Percentiles rank a stretch among this genome's conserved stretches.
Conservation (phyloP, 2,329 filamentous ascomycete genomes). For the Pseudodiploospora longispora region DNA sequence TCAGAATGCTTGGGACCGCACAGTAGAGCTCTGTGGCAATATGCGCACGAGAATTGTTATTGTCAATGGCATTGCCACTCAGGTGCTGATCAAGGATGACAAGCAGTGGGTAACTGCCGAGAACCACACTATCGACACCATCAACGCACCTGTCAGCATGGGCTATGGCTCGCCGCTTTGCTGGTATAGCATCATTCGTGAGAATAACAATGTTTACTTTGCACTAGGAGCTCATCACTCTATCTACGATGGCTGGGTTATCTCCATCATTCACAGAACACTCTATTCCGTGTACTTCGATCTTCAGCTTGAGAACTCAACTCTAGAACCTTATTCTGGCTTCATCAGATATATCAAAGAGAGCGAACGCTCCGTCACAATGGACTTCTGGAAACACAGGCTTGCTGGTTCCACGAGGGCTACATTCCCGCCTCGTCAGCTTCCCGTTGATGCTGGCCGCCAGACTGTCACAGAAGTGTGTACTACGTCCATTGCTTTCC, state of each 20-base stretch:
- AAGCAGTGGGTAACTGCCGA: conserved; percentile 3
- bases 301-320: conserved; percentile 12
- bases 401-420: conserved; percentile 4
- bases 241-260: conserved; percentile 8
- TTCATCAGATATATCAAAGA: conserved; percentile 8
- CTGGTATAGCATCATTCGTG: conserved; percentile 2
- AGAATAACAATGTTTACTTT: not conserved
- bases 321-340: conserved; percentile 24
- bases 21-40: conserved; percentile 6
- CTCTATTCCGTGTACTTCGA: not conserved
- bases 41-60: conserved; percentile 6
- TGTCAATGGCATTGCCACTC: conserved; percentile 1
- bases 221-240: conserved; percentile 3
- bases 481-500: not conserved
- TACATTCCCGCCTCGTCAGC: conserved; percentile 6
- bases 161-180: conserved; percentile 7
- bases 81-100: conserved; percentile 3
- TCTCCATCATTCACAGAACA: conserved; percentile 3
- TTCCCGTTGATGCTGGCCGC: not conserved
- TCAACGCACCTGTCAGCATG: conserved; percentile 2
- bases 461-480: conserved; percentile 1
- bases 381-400: conserved; percentile 4
- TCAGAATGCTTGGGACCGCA: conserved; percentile 19
- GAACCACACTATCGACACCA: not conserved
- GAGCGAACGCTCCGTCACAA: conserved; percentile 1